Evolutionary conservation across 495 filamentous ascomycete genomes (phyloP), one percentile per base, ranked within the genome.

Genomic region (Hyaloscypha variabilis): DNA sequence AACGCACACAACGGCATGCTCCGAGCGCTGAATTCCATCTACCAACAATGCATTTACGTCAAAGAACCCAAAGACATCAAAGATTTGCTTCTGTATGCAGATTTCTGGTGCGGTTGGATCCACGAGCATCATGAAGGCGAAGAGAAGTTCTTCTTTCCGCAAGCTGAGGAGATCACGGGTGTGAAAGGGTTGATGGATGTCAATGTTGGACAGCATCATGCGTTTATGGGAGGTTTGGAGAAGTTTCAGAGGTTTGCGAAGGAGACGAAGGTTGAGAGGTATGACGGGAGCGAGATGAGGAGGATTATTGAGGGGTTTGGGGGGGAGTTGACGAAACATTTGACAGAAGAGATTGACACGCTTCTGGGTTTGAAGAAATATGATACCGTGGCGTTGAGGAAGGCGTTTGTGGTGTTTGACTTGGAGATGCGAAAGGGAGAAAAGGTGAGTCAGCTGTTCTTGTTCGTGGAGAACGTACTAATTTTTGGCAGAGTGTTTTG

Each of bases 1-100:
- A 67, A 74, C 58, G 67, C 76, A 8, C 81, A 83, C 75, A 84
- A 84, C 71, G 69, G 74, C 26, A 76, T 83, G 63, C 67, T 80
- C 54, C 79, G 82, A 56, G 74, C 73, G 19, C 76, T 83, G 24
- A 84, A 83, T 68, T 68, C 71, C 21, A 78, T 83, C 59, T 80
- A 80, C 68, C 66, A 77, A 10, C 80, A 83, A 70, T 76, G 77
- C 0, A 77, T 75, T 0, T 66, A 74, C 58, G 66, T 83, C 1
- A 50, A 59, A 6, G 14, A 46, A 51, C 36, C 61, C 11, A 17
- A 58, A 8, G 70, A 76, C 59, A 63, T 74, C 63, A 50, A 59
- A n/a, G 66, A 75, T 23, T 79, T 83, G 63, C 65, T 84, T 34
- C 54, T 69, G 26, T 83, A 82, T 67, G 26, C 34, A 19, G 64